A percentile compares a stretch with the other conserved stretches of the same genome.
These are phyloP conservation scores for Cladosporium cucumerinum DNA, from an alignment of 2,329 filamentous ascomycete species.

Conservation along the genomic window DNA sequence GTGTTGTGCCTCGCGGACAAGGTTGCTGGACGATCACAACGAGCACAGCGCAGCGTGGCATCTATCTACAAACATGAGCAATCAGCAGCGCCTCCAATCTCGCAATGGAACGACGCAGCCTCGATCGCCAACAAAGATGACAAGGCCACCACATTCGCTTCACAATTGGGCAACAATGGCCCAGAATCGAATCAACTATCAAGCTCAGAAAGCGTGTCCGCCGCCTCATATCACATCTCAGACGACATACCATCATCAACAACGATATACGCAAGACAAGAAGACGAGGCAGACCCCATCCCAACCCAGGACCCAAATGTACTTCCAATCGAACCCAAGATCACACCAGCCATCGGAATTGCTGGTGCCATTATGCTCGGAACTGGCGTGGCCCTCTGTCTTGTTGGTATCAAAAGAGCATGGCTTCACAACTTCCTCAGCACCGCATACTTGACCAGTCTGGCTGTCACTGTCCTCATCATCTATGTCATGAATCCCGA, in stretches of 20 bases:
- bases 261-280: background rate
- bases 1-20: background rate
- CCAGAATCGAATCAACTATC: background rate
- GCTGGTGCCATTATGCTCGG: conserved; percentile 72
- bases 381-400: conserved; percentile 65
- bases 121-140: background rate
- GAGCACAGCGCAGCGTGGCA: background rate
- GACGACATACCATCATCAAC: background rate
- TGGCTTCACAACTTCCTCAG: conserved; percentile 77
- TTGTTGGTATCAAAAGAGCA: conserved; percentile 80
- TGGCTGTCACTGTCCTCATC: conserved; percentile 76
- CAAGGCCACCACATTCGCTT: background rate
- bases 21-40: background rate
- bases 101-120: background rate
- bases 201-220: background rate
- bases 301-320: conserved; percentile 5
- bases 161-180: background rate
- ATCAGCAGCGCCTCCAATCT: background rate
- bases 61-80: background rate
- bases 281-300: conserved; percentile 1
- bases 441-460: conserved; percentile 65
- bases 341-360: conserved; percentile 80
- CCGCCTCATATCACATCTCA: background rate
- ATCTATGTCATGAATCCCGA: conserved; percentile 84
- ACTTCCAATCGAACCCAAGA: conserved; percentile 66